Evolutionary conservation across 31 red algal genomes (phyloP).

Genomic region (Porphyra umbilicalis): DNA sequence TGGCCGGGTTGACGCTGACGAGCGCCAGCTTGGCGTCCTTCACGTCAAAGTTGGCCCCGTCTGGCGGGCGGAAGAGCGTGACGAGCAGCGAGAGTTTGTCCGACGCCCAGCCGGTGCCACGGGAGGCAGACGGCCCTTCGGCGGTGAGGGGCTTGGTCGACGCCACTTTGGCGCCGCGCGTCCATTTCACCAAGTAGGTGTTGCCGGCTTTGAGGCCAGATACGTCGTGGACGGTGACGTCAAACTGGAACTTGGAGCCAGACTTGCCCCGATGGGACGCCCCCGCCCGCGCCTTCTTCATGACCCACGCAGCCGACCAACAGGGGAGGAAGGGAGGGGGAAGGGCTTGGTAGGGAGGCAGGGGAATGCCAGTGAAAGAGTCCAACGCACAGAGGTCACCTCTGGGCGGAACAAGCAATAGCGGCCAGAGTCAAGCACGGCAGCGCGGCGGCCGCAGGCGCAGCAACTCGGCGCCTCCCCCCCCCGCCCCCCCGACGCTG

Average conservation of each 20-base stretch:
- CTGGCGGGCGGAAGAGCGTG: slow-evolving; percentile 38
- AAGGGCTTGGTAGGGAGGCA: no score
- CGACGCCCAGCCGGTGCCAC: slow-evolving; percentile 6
- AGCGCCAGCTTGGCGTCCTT: slow-evolving; percentile 69
- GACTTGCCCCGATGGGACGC: neutral
- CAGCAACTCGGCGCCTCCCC: no score
- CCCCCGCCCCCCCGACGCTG: no score
- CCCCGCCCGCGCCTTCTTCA: neutral
- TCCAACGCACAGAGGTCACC: no score
- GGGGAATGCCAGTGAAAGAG: no score
- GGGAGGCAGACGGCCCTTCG: neutral
- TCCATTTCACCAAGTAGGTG: slow-evolving; percentile 61
- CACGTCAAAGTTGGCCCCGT: slow-evolving; percentile 41
- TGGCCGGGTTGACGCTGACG: slow-evolving; percentile 27
- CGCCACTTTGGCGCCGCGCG: slow-evolving; percentile 63
- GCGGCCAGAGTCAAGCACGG: no score
- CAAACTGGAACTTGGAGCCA: slow-evolving; percentile 26
- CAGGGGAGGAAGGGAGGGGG: no score
- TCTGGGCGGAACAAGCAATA: no score
- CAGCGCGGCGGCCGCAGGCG: no score
- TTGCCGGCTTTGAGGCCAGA: slow-evolving; percentile 36
- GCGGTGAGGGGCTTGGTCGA: slow-evolving; percentile 17
- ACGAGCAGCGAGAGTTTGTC: slow-evolving; percentile 53
- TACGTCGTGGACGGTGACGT: slow-evolving; percentile 38
- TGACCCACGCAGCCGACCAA: neutral